phyloP scores from a whole-genome alignment of 192 early-diverging fungal species.

The Dissophora globulifera region DNA sequence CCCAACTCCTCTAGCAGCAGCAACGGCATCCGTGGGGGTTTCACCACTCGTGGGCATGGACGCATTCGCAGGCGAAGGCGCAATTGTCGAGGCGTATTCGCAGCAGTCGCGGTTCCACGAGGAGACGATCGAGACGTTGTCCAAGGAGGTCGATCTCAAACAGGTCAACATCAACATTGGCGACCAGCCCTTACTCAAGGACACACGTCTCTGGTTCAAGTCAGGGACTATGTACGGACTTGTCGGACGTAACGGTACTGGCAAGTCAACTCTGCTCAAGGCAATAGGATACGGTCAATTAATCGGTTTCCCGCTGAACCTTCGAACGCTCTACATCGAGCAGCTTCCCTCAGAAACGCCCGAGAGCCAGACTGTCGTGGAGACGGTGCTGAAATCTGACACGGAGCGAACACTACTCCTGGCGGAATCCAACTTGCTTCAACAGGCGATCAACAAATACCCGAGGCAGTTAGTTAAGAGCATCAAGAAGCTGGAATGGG shows the following conservation, averaged over 20 bases:
- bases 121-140: slow-evolving; percentile 81
- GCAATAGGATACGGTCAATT: slow-evolving; percentile 70
- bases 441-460: slow-evolving; percentile 58
- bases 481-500: slow-evolving; percentile 56
- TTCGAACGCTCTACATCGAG: slow-evolving; percentile 83
- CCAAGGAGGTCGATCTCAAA: slow-evolving; percentile 84
- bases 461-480: slow-evolving; percentile 55
- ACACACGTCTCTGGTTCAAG: slow-evolving; percentile 81
- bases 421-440: slow-evolving; percentile 58
- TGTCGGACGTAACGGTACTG: slow-evolving; percentile 82
- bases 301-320: slow-evolving; percentile 85
- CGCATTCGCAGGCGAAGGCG: slow-evolving; percentile 31
- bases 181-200: slow-evolving; percentile 74
- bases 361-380: slow-evolving; percentile 61
- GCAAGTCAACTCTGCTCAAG: slow-evolving; percentile 77
- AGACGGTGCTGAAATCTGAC: slow-evolving; percentile 74
- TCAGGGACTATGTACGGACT: slow-evolving; percentile 82
- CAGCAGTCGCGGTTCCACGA: slow-evolving; percentile 88
- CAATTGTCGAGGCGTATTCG: slow-evolving; percentile 72
- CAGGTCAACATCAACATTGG: slow-evolving; percentile 81
- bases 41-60: slow-evolving; percentile 12
- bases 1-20: background rate
- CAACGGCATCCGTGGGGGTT: background rate
- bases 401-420: slow-evolving; percentile 63
- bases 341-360: slow-evolving; percentile 74